Evolutionary conservation across 208 protist species (phyloP), one percentile per base, ranked within the genome.

Genomic region (Novymonas esmeraldas): DNA sequence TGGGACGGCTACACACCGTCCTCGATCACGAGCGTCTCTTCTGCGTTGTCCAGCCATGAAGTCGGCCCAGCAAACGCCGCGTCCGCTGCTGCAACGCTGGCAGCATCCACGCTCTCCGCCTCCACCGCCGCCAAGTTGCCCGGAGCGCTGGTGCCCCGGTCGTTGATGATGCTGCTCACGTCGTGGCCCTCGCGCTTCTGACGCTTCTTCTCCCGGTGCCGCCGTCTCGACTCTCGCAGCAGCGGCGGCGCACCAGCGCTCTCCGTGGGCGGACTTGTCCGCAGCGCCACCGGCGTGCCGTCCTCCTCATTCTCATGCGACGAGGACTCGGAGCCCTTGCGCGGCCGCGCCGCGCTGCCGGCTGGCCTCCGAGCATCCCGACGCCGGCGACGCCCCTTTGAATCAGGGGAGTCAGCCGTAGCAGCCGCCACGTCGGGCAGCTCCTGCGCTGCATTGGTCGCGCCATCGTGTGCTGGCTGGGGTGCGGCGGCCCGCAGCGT

Each of bases 401-500:
- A 2, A 20, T 16, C 14, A 48, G 56, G n/a, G 16, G 39, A 34
- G 33, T 24, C 42, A 31, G 38, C 33, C 22, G 49, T 6, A 45
- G 33, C 34, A 6, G 46, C 18, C n/a, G 36, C 56, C n/a, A 28
- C 33, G 28, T 48, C 46, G 10, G 24, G n/a, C 18, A 11, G 22
- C 31, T 55, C 34, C 31, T 67, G 64, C 18, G 7, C 22, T 4
- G 5, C 54, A 2, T 54, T 55, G 16, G 9, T 42, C 6, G 60
- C 38, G 42, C 58, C 48, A 20, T 73, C 66, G 54, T 64, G 42
- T 1, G 66, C 67, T 34, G 90, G 70, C 2, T 79, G 75, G 45
- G 89, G 78, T 13, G 74, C 60, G 10, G 81, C 87, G 64, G 78
- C 69, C 66, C 89, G 76, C 36, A 76, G 78, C 56, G 89, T 56